Evolutionary conservation across 192 early-diverging fungal genomes (phyloP).

Genomic region (Coemansia sp.): DNA sequence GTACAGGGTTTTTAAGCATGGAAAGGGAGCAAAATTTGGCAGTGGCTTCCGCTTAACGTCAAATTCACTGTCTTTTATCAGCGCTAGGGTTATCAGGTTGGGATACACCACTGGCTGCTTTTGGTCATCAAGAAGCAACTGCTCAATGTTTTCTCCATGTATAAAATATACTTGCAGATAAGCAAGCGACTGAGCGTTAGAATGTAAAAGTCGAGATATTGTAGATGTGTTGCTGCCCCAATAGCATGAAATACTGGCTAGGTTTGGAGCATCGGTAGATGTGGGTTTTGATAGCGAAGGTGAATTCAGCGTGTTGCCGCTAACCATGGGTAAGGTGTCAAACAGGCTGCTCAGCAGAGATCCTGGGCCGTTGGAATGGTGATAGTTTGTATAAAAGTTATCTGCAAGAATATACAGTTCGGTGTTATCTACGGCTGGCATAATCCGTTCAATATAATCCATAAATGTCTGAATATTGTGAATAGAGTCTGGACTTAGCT

Average conservation of each 20-base stretch:
- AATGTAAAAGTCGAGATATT: constrained; percentile 2
- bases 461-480: constrained; percentile 5
- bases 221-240: background rate
- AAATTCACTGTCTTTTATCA: background rate
- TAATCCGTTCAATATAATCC: background rate
- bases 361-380: background rate
- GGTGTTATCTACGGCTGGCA: background rate
- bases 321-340: background rate
- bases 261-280: background rate
- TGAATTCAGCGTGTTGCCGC: background rate
- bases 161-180: constrained; percentile 1
- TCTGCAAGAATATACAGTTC: constrained; percentile 1
- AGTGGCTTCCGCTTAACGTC: background rate
- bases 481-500: background rate
- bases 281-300: background rate
- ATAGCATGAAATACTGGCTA: background rate
- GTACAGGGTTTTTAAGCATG: background rate
- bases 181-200: background rate
- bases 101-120: background rate
- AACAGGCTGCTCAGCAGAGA: constrained; percentile 1
- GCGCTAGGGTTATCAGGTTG: background rate
- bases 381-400: background rate
- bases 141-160: background rate
- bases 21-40: constrained; percentile 6
- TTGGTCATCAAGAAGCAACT: background rate